Conservation (phyloP, 1,284 basidiomycete species). For the Waitea zeae region DNA sequence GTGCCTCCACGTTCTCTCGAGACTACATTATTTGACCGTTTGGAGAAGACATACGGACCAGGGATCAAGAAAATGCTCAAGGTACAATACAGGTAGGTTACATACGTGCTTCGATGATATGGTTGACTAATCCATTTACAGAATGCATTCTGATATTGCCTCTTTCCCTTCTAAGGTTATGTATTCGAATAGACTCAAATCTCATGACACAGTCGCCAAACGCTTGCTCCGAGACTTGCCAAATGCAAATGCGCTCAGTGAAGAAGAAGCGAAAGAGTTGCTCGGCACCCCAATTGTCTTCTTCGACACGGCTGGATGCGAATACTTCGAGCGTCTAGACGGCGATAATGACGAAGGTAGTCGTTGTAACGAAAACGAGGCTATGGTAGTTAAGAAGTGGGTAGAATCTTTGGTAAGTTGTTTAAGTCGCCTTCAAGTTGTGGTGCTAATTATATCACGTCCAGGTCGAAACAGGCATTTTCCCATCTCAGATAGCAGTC, state of each 20-base stretch:
- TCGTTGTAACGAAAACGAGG: constrained; percentile 88
- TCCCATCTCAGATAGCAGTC: constrained; percentile 67
- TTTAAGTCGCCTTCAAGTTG: too few relatives aligned
- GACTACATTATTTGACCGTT: constrained; percentile 80
- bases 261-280: constrained; percentile 53
- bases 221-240: constrained; percentile 64
- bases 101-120: neutral
- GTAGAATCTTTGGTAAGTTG: constrained; percentile 56
- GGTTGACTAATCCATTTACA: constrained; percentile 12
- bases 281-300: constrained; percentile 74
- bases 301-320: constrained; percentile 86
- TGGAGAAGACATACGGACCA: constrained; percentile 76
- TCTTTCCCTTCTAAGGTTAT: constrained; percentile 74
- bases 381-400: constrained; percentile 68
- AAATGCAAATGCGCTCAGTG: constrained; percentile 22
- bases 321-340: constrained; percentile 70
- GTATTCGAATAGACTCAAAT: constrained; percentile 59
- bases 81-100: constrained; percentile 64
- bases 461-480: constrained; percentile 55
- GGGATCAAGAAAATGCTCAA: constrained; percentile 77
- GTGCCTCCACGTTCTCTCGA: constrained; percentile 64
- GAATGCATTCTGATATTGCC: constrained; percentile 83
- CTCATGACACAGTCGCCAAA: constrained; percentile 52
- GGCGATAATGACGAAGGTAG: constrained; percentile 68
- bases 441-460: neutral